A percentile compares a stretch with the other conserved stretches of the same genome.
phyloP scores from a whole-genome alignment of 2,329 filamentous ascomycete genomes.

The Clarireedia paspali region DNA sequence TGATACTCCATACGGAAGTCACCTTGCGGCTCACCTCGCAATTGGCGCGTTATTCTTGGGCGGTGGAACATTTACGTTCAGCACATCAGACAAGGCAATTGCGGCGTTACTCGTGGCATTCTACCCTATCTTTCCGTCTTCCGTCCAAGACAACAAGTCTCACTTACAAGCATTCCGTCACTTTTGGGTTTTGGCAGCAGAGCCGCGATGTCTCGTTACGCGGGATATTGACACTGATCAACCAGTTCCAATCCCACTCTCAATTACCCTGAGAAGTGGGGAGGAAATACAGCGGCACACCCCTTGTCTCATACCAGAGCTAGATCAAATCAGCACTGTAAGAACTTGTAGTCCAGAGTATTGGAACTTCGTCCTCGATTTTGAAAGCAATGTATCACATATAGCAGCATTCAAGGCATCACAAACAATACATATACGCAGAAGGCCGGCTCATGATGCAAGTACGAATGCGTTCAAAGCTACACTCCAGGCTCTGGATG shows the following conservation, averaged over 20 bases:
- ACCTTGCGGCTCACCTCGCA: slow-evolving; percentile 86
- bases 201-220: slow-evolving; percentile 79
- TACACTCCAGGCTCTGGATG: slow-evolving; percentile 55
- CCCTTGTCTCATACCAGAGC: slow-evolving; percentile 37
- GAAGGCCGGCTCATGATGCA: slow-evolving; percentile 48
- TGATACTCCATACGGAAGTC: slow-evolving; percentile 85
- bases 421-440: slow-evolving; percentile 56
- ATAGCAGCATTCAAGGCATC: slow-evolving; percentile 48
- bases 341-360: slow-evolving; percentile 48
- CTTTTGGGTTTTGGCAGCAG: slow-evolving; percentile 91
- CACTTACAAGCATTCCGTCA: slow-evolving; percentile 95
- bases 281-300: slow-evolving; percentile 24
- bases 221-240: slow-evolving; percentile 80
- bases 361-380: slow-evolving; percentile 63
- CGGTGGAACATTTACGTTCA: slow-evolving; percentile 86
- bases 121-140: slow-evolving; percentile 85
- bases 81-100: slow-evolving; percentile 78
- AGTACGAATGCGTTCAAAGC: slow-evolving; percentile 52
- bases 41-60: slow-evolving; percentile 87
- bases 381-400: slow-evolving; percentile 48
- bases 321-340: slow-evolving; percentile 40
- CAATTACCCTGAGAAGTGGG: slow-evolving; percentile 37
- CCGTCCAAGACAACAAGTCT: slow-evolving; percentile 86
- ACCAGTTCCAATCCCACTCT: slow-evolving; percentile 66
- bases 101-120: slow-evolving; percentile 83